Percentiles rank a stretch among this genome's conserved stretches.
Evolutionary conservation across 164 flowering plant species (phyloP).

Genomic region (Saururus chinensis): DNA sequence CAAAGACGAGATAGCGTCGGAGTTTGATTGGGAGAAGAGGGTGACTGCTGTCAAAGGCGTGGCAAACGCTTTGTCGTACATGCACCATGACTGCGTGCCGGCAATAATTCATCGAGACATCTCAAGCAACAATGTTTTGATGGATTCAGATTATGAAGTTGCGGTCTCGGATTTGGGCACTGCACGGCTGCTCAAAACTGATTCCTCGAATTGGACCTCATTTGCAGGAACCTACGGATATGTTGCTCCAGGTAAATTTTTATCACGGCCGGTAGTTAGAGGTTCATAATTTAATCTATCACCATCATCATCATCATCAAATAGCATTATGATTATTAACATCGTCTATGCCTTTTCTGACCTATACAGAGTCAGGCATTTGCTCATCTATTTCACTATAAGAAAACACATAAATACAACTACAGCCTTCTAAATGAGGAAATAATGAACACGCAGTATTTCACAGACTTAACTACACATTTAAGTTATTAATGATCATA

Average conservation of each 20-base stretch:
- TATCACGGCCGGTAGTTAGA: background rate
- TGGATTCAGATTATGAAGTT: constrained; percentile 36
- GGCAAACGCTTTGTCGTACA: constrained; percentile 60
- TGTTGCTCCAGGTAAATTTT: constrained; percentile 64
- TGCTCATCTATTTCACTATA: too few species aligned
- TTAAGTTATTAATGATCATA: too few species aligned
- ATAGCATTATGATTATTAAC: too few species aligned
- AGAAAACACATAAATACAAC: too few species aligned
- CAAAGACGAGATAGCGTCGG: constrained; percentile 8
- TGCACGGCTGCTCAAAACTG: constrained; percentile 33
- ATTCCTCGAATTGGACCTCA: constrained; percentile 44
- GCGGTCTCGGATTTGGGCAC: constrained; percentile 63
- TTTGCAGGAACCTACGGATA: constrained; percentile 61
- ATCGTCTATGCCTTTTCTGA: too few species aligned
- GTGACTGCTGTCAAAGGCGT: constrained; percentile 41
- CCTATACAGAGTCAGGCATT: too few species aligned
- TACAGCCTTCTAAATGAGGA: too few species aligned
- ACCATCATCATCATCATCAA: background rate
- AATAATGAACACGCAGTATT: too few species aligned
- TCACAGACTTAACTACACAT: too few species aligned
- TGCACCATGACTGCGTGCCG: constrained; percentile 61
- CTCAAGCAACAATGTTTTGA: constrained; percentile 39
- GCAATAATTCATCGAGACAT: constrained; percentile 59
- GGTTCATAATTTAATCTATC: background rate
- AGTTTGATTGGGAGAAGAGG: constrained; percentile 39